Percentiles rank a stretch among this genome's conserved stretches.
Conservation (phyloP, 805 yeast species). For the Candida patagonica region DNA sequence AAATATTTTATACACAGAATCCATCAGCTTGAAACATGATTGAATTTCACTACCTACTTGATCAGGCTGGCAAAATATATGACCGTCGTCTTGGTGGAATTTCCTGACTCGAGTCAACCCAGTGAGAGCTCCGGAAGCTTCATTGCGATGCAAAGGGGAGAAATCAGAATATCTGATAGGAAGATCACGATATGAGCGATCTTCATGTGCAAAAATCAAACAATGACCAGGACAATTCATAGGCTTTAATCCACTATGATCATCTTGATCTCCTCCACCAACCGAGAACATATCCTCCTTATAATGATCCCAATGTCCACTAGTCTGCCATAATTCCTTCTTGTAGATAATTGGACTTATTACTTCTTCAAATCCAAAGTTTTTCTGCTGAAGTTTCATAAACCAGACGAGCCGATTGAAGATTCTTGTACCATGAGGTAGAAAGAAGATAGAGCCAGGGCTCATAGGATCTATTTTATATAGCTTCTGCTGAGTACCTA, state of each 20-base stretch:
- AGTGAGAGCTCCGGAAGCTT: constrained; percentile 85
- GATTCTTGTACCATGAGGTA: constrained; percentile 86
- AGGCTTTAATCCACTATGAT: constrained; percentile 75
- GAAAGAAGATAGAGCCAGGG: constrained; percentile 87
- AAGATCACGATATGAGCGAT: constrained; percentile 74
- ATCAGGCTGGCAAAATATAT: constrained; percentile 74
- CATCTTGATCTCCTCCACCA: constrained; percentile 40
- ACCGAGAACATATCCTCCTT: constrained; percentile 91
- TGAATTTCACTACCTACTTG: constrained; percentile 72
- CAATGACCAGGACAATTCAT: constrained; percentile 73
- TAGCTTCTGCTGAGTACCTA: constrained; percentile 61
- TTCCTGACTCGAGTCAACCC: constrained; percentile 90
- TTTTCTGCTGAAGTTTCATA: constrained; percentile 76
- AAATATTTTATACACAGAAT: constrained; percentile 62
- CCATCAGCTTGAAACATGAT: constrained; percentile 62
- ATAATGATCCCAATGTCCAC: constrained; percentile 96
- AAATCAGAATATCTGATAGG: constrained; percentile 85
- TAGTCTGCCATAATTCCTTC: constrained; percentile 73
- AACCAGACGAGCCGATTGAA: constrained; percentile 71
- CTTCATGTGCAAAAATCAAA: constrained; percentile 62
- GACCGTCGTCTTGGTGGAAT: constrained; percentile 98
- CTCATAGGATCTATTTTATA: constrained; percentile 72
- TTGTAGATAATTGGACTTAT: constrained; percentile 85
- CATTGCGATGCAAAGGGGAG: constrained; percentile 88
- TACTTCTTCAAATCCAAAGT: constrained; percentile 83